phyloP scores from a whole-genome alignment of 2,329 filamentous ascomycete species.

The Epichloe glyceriae region DNA sequence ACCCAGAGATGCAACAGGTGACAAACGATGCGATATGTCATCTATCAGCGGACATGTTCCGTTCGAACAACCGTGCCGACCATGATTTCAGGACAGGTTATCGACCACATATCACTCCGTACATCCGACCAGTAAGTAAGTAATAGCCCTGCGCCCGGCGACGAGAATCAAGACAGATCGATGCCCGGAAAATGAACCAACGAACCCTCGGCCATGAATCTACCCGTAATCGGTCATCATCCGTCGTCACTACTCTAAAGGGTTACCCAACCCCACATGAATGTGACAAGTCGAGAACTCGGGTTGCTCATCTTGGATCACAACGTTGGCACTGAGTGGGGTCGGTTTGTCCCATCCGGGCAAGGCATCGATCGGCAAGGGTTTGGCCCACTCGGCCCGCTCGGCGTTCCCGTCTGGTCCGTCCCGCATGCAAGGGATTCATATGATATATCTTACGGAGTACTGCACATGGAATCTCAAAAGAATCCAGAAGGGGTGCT shows the following conservation, averaged over 20 bases:
- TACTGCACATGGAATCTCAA: background rate
- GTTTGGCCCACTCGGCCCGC: too few species aligned
- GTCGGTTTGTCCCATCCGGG: background rate
- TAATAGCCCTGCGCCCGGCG: too few species aligned
- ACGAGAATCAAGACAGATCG: too few species aligned
- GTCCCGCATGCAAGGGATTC: too few species aligned
- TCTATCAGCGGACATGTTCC: background rate
- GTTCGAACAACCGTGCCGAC: background rate
- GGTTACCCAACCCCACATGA: background rate
- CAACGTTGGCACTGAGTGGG: background rate
- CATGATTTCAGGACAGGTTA: conserved; percentile 1
- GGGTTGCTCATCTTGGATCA: background rate
- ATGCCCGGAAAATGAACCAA: too few species aligned
- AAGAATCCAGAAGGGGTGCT: too few species aligned
- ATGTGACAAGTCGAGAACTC: background rate
- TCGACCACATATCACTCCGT: background rate
- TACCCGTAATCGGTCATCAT: too few species aligned
- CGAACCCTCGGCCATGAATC: too few species aligned
- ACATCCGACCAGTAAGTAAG: too few species aligned
- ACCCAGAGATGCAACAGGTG: background rate
- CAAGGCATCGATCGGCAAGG: background rate
- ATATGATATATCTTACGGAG: background rate
- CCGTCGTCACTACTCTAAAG: background rate
- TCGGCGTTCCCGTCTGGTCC: too few species aligned
- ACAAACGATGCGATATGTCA: background rate